Evolutionary conservation across 768 basidiomycete species (phyloP).

Genomic region (Rhodotorula graminis): DNA sequence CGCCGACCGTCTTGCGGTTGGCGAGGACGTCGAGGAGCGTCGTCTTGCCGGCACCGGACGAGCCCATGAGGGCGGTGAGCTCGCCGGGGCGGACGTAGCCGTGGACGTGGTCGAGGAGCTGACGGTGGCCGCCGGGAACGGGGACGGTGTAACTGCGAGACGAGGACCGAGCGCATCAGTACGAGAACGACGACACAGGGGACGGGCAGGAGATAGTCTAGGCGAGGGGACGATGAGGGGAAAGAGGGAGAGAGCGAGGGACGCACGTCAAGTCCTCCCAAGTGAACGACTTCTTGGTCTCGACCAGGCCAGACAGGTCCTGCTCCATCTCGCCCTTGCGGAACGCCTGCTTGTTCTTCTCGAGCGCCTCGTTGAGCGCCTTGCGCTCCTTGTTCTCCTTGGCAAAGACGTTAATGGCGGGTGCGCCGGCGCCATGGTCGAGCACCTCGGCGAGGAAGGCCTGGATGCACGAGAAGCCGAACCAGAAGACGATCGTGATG

Average conservation of each 20-base stretch:
- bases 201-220: too few species aligned
- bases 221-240: not conserved
- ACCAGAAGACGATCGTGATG: constrained; percentile 65
- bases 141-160: constrained; percentile 26
- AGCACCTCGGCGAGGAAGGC: constrained; percentile 53
- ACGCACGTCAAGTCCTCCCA: constrained; percentile 60
- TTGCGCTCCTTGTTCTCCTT: constrained; percentile 53
- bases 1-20: constrained; percentile 59
- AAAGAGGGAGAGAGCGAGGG: constrained; percentile 50
- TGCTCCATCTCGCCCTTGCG: constrained; percentile 49
- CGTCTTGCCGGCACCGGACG: constrained; percentile 64
- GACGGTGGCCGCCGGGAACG: constrained; percentile 35
- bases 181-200: too few species aligned
- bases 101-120: constrained; percentile 44
- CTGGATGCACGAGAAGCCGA: constrained; percentile 52
- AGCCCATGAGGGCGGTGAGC: constrained; percentile 79
- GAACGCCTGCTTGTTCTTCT: constrained; percentile 54
- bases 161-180: too few species aligned
- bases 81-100: constrained; percentile 62
- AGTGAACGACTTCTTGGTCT: constrained; percentile 60
- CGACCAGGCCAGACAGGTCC: constrained; percentile 49
- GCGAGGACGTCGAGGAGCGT: constrained; percentile 64
- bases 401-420: constrained; percentile 63
- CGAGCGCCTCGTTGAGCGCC: constrained; percentile 49
- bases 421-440: constrained; percentile 54